Evolutionary conservation across 2,329 filamentous ascomycete species (phyloP), one percentile per base, ranked within the genome.

Genomic region (Aspergillus tubingensis): DNA sequence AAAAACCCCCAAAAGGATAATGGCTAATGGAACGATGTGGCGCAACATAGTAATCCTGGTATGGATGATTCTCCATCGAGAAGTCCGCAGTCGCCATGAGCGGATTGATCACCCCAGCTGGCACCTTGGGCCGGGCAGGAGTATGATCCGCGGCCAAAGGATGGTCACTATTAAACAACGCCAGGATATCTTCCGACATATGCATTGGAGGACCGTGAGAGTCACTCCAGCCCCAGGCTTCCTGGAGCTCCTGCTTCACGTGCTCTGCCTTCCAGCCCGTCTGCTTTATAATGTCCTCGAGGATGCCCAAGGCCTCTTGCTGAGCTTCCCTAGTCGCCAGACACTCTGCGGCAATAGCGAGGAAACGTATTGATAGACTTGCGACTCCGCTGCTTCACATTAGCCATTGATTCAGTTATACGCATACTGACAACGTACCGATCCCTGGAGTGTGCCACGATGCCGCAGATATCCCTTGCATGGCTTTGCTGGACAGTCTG

Each of bases 381-480:
- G 90, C 87, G 32, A 96, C 87, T 27, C 91, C 91, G 25, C 84
- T 83, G 60, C 13, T 21, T 15, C 27, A 5, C 17, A 17, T 57
- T 27, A 51, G 47, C 60, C 13, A 53, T 23, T 7, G 11, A 19
- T 3, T 25, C 7, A n/a, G 7, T n/a, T 3, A 1, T 11, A 44
- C 13, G 6, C 13, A 39, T 30, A 11, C 44, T 4, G 3, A 5
- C 8, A 11, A 71, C 78, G 67, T 72, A 84, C 81, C 86, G 83
- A 72, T 96, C 92, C 69, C 92, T 91, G 54, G 89, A 87, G 72
- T 96, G 92, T 2, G 91, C 91, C 23, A 91, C 88, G 63, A 98
- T 96, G 13, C 94, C 94, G 72, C 93, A 97, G 23, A 96, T 89
- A 72, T 93, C 89, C 66, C 90, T 88, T 0, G 92, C 89, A 71